These are phyloP conservation scores for Bothriochloa decipiens DNA, from an alignment of 176 grass and related monocot species.

Conservation along the genomic window DNA sequence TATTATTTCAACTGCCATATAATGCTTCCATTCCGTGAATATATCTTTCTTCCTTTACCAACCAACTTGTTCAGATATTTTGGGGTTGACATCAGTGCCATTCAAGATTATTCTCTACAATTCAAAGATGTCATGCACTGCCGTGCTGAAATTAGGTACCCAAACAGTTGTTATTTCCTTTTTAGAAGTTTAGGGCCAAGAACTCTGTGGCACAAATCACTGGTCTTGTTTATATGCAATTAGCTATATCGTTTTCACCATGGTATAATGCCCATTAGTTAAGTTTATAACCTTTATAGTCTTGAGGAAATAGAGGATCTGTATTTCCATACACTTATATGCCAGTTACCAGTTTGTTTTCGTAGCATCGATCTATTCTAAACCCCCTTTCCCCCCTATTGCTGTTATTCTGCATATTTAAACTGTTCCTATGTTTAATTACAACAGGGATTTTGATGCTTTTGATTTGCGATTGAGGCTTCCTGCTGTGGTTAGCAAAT, in stretches of 20 bases:
- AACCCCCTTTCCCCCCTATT: neutral
- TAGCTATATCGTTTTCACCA: neutral
- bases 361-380: neutral
- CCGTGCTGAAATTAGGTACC: constrained; percentile 92
- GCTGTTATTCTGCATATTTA: neutral
- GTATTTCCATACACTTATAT: constrained; percentile 18
- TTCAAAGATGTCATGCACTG: constrained; percentile 80
- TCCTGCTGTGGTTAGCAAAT: constrained; percentile 89
- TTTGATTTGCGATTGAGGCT: constrained; percentile 98
- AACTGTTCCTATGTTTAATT: constrained; percentile 33
- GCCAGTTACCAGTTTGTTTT: neutral
- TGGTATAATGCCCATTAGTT: neutral
- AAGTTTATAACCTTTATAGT: neutral
- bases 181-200: neutral
- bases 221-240: neutral
- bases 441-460: constrained; percentile 97
- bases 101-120: constrained; percentile 75
- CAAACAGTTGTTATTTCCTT: constrained; percentile 13
- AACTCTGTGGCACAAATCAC: neutral
- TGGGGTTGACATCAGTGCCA: constrained; percentile 79
- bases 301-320: neutral
- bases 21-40: constrained; percentile 21
- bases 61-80: constrained; percentile 72
- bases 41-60: constrained; percentile 49
- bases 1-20: neutral